Conservation (phyloP, 805 yeast species). For the Schwanniomyces pseudopolymorphus region DNA sequence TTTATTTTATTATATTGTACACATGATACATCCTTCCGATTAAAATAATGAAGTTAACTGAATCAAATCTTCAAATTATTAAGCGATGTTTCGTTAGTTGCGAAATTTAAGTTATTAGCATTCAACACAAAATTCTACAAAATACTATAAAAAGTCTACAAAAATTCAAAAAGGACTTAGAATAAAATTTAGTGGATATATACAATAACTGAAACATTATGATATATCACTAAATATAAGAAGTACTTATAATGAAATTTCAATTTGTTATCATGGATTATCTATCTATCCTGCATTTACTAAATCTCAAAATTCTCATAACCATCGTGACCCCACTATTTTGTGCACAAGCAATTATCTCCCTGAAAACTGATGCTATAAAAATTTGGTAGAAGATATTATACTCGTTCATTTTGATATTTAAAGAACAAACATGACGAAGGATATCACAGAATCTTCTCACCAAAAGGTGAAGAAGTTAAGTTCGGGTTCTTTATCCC, state of each 20-base stretch:
- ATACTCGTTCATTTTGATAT: neutral
- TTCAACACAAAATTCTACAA: no score
- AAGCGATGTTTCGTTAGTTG: no score
- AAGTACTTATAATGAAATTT: no score
- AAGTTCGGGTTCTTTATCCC: neutral
- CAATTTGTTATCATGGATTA: neutral
- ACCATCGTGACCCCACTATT: constrained; percentile 3
- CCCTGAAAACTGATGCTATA: neutral
- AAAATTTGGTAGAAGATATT: neutral
- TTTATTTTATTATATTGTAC: no score
- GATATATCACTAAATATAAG: neutral
- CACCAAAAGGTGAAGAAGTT: neutral
- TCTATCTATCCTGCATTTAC: neutral
- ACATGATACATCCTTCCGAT: no score
- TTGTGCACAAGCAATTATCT: neutral
- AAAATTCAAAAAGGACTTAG: no score
- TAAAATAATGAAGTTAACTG: no score
- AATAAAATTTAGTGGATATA: no score
- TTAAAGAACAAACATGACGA: neutral
- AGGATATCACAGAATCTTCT: neutral
- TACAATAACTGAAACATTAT: no score
- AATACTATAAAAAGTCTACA: no score
- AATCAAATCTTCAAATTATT: no score
- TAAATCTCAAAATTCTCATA: neutral
- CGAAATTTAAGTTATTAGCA: no score